phyloP scores from a whole-genome alignment of 2,329 filamentous ascomycete genomes.

The Diaporthe humulicola region DNA sequence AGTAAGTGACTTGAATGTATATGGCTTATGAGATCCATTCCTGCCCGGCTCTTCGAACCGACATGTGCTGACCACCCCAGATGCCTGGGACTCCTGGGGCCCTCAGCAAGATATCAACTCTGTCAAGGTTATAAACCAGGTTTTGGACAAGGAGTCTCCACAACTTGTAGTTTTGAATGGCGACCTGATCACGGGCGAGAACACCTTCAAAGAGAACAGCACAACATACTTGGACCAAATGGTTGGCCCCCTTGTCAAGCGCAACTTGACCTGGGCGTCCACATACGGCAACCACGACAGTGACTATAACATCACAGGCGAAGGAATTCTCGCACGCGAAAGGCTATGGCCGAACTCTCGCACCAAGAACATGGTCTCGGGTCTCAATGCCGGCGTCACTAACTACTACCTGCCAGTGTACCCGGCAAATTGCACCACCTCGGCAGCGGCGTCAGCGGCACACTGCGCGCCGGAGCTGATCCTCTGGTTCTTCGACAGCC shows the following conservation, averaged over 20 bases:
- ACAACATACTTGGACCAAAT: conserved; percentile 64
- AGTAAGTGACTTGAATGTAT: conserved; percentile 53
- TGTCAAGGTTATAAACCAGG: conserved; percentile 50
- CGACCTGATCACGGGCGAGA: conserved; percentile 73
- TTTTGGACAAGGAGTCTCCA: conserved; percentile 50
- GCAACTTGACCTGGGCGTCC: conserved; percentile 64
- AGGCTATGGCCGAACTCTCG: conserved; percentile 42
- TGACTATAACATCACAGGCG: conserved; percentile 60
- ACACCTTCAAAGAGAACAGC: conserved; percentile 61
- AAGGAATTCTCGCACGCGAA: conserved; percentile 46
- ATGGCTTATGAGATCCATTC: background rate
- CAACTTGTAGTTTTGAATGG: conserved; percentile 73
- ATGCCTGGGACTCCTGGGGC: conserved; percentile 56
- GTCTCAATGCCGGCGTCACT: conserved; percentile 43
- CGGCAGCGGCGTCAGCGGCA: background rate
- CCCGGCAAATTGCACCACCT: conserved; percentile 38
- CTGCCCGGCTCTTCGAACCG: background rate
- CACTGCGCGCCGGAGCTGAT: conserved; percentile 51
- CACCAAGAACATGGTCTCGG: conserved; percentile 45
- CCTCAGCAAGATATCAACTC: conserved; percentile 54
- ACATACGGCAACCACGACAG: conserved; percentile 74
- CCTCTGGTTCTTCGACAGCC: conserved; percentile 74
- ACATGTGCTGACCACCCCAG: conserved; percentile 43
- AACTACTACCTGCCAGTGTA: conserved; percentile 52
- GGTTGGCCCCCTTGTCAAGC: conserved; percentile 60